phyloP scores from a whole-genome alignment of 257 asterid species.

The Ophiorrhiza pumila region DNA sequence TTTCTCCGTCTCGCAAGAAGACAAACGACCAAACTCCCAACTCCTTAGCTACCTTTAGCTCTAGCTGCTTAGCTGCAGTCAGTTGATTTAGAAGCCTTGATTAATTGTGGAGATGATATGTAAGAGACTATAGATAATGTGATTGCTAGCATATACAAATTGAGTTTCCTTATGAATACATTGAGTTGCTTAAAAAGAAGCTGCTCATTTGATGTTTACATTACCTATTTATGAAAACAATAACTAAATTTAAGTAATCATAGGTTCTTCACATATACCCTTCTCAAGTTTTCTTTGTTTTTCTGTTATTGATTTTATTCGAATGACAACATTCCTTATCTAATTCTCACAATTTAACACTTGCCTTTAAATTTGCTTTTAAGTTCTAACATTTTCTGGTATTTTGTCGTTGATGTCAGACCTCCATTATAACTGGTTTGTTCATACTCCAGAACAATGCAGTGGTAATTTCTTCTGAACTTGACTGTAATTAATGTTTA shows the following conservation, averaged over 20 bases:
- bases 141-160: not conserved
- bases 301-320: not conserved
- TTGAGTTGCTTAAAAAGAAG: not conserved
- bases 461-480: constrained; percentile 49
- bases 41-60: no score
- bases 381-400: constrained; percentile 11
- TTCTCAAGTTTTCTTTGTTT: not conserved
- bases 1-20: no score
- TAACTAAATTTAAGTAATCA: not conserved
- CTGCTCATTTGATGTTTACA: not conserved
- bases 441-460: constrained; percentile 79
- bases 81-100: no score
- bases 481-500: not conserved
- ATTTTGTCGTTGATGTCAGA: constrained; percentile 33
- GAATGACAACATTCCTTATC: not conserved
- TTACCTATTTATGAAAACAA: not conserved
- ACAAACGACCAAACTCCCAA: no score
- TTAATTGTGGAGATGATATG: not conserved
- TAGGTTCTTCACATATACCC: not conserved
- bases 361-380: not conserved
- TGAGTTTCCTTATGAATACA: not conserved
- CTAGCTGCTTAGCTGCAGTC: no score
- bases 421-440: constrained; percentile 67
- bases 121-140: not conserved
- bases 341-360: not conserved